phyloP scores from a whole-genome alignment of 768 basidiomycete species.

The Rhodotorula babjevae region DNA sequence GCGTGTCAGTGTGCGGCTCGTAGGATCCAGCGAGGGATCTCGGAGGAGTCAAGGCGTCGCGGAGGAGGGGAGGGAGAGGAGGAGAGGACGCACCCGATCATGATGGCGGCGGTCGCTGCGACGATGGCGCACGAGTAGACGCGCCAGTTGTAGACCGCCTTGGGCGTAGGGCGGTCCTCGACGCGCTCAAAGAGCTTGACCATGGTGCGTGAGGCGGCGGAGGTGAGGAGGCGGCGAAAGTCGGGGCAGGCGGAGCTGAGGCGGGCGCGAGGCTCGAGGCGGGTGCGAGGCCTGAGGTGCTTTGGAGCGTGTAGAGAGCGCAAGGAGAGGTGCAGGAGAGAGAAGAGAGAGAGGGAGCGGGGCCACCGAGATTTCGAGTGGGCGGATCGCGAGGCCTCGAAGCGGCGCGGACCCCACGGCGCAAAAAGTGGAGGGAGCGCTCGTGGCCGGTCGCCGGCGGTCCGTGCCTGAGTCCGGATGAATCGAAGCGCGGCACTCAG shows the following conservation, averaged over 20 bases:
- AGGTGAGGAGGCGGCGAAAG: not conserved
- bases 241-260: not conserved
- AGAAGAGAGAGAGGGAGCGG: no score
- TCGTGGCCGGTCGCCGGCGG: no score
- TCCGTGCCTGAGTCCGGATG: no score
- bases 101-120: slow-evolving; percentile 35
- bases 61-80: not conserved
- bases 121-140: slow-evolving; percentile 35
- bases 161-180: slow-evolving; percentile 32
- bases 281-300: no score
- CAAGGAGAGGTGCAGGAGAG: no score
- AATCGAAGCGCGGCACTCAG: no score
- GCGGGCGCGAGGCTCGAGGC: not conserved
- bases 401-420: no score
- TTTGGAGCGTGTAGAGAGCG: no score
- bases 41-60: slow-evolving; percentile 32
- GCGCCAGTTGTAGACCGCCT: slow-evolving; percentile 25
- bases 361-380: no score
- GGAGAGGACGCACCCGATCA: slow-evolving; percentile 38
- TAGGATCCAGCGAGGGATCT: slow-evolving; percentile 43
- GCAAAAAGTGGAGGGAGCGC: no score
- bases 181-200: slow-evolving; percentile 19
- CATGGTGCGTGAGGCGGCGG: not conserved
- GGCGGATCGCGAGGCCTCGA: no score
- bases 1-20: not conserved